These are phyloP conservation scores for Quercus cerris DNA, from an alignment of 306 rosid species.

Conservation along the genomic window DNA sequence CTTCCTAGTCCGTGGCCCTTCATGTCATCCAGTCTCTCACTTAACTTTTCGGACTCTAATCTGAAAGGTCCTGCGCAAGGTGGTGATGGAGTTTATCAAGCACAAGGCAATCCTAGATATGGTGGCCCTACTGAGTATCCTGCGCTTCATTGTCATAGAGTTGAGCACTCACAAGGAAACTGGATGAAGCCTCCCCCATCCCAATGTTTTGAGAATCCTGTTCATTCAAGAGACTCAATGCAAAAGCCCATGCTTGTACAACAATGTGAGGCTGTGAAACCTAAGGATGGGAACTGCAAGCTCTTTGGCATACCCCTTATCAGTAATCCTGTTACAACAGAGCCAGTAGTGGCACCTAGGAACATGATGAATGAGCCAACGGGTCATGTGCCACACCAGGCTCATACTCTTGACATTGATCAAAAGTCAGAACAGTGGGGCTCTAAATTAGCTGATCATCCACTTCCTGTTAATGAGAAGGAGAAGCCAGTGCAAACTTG, in stretches of 20 bases:
- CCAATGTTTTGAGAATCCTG: slow-evolving; percentile 41
- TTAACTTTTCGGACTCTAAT: slow-evolving; percentile 50
- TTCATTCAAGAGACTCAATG: slow-evolving; percentile 40
- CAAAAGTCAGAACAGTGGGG: slow-evolving; percentile 51
- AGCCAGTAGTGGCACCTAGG: slow-evolving; percentile 29
- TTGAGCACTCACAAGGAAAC: slow-evolving; percentile 55
- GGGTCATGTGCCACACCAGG: slow-evolving; percentile 30
- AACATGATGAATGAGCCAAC: slow-evolving; percentile 32
- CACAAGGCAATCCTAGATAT: slow-evolving; percentile 47
- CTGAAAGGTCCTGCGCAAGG: slow-evolving; percentile 50
- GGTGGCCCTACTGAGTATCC: slow-evolving; percentile 50
- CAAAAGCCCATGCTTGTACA: slow-evolving; percentile 29
- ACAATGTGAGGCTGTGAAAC: slow-evolving; percentile 40
- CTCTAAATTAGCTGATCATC: slow-evolving; percentile 39
- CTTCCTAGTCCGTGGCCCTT: slow-evolving; percentile 50
- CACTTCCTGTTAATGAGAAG: slow-evolving; percentile 30
- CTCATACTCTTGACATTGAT: slow-evolving; percentile 34
- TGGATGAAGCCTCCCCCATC: slow-evolving; percentile 73
- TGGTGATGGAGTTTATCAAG: slow-evolving; percentile 43
- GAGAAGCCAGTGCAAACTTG: slow-evolving; percentile 38
- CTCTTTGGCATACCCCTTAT: slow-evolving; percentile 82
- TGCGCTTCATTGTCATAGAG: slow-evolving; percentile 49
- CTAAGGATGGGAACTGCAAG: slow-evolving; percentile 71
- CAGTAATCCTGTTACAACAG: slow-evolving; percentile 34
- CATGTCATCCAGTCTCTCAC: slow-evolving; percentile 53